Percentiles rank a stretch among this genome's conserved stretches.
Evolutionary conservation across 1,139 yeast species (phyloP).

Genomic region (Chernovozyma aurita): DNA sequence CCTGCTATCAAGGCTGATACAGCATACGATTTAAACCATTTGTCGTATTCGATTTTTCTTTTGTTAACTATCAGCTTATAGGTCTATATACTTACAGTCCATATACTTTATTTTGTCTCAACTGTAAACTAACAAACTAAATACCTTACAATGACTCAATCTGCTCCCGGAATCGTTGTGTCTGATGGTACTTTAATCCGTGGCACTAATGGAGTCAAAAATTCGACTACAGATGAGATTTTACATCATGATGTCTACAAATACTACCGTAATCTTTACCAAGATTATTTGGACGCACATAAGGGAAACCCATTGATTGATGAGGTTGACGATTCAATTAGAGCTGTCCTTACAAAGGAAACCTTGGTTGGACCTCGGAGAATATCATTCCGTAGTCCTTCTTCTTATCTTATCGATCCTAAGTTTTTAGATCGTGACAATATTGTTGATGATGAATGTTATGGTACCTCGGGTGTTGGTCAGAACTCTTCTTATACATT

Average conservation of each 20-base stretch:
- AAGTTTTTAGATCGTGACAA: constrained; percentile 19
- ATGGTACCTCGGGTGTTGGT: neutral
- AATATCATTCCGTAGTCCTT: constrained; percentile 31
- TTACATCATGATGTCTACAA: constrained; percentile 8
- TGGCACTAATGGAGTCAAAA: too few species aligned
- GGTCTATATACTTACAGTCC: too few species aligned
- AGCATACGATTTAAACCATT: too few species aligned
- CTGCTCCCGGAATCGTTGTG: too few species aligned
- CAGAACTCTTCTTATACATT: constrained; percentile 24
- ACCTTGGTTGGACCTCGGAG: constrained; percentile 34
- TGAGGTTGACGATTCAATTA: constrained; percentile 22
- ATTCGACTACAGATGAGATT: constrained; percentile 1
- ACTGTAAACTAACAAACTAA: too few species aligned
- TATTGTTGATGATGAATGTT: constrained; percentile 12
- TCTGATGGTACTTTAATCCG: too few species aligned
- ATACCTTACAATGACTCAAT: neutral
- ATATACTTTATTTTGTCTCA: too few species aligned
- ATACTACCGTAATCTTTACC: constrained; percentile 9
- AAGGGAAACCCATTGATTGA: constrained; percentile 13
- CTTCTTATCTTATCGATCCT: constrained; percentile 34
- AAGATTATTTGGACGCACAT: constrained; percentile 5
- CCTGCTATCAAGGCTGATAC: too few species aligned
- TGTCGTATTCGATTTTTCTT: too few species aligned
- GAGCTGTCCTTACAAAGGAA: constrained; percentile 35
- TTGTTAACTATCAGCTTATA: too few species aligned